Base-by-base conservation (phyloP, 2,329 filamentous ascomycete genomes). In the Penicillium thymicola region DNA sequence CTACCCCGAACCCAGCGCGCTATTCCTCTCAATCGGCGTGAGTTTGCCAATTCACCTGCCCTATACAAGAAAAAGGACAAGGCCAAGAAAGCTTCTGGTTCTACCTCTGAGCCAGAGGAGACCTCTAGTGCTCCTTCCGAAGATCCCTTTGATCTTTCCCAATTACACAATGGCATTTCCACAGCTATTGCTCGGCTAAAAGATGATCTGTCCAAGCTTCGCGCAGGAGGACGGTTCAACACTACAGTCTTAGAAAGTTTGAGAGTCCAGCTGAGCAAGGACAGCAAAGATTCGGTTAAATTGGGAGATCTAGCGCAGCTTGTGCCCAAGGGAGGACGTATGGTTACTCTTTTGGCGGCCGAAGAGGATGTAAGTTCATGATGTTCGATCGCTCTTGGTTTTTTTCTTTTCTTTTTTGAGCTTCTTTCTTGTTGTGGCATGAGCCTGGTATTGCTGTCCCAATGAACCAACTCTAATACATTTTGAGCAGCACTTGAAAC, bases 251-350 rank as follows among this genome's bases (percentile, higher is more conserved):
- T 89, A 30, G 87, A 89, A 70, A 75, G 72, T 21, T 65, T 89
- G 51, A 79, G 81, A 37, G 86, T 89, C n/a, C 75, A 81, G 48
- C 65, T 87, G 46, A 78, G 75, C 57, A 83, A 86, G 74, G 72
- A 72, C 21, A 65, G 52, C 23, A 83, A 81, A 57, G 76, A 82
- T 57, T 81, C 73, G 2, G 78, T 82, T 47, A 79, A 75, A 59
- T 65, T 90, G 49, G 79, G 81, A 10, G 86, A 89, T 67, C 67
- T 90, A 55, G 87, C 86, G 3, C 86, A 88, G 67, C 84, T 89
- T 16, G 77, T 89, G 38, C 84, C 85, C 0, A 85, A 86, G 65
- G 85, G 81, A 27, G 79, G 86, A 11, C 73, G 86, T 54, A 79
- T 79, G 63, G 70, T 89, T 30, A 81, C 83, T 57, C 76, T 89